These are phyloP conservation scores for Paraconiothyrium brasiliense DNA, from an alignment of 2,329 filamentous ascomycete species.

Conservation along the genomic window DNA sequence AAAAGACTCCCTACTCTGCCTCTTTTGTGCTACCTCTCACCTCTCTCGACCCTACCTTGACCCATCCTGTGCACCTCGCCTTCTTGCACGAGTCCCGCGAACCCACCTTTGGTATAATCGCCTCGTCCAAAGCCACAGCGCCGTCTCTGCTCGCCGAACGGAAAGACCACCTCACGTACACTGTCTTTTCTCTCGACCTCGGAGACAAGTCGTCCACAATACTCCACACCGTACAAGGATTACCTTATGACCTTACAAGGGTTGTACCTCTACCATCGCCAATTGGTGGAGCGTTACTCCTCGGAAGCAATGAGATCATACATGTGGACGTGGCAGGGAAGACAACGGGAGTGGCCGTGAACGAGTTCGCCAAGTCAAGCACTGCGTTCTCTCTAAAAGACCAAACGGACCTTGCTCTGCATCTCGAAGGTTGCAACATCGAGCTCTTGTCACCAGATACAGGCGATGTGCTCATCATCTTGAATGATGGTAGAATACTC, in stretches of 20 bases:
- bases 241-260: constrained; percentile 87
- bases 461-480: constrained; percentile 84
- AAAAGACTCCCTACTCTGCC: constrained; percentile 78
- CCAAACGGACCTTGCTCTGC: constrained; percentile 81
- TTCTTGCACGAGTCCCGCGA: constrained; percentile 98
- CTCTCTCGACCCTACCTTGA: constrained; percentile 84
- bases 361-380: constrained; percentile 83
- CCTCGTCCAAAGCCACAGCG: constrained; percentile 78
- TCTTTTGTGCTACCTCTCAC: constrained; percentile 95
- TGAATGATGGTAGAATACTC: constrained; percentile 77
- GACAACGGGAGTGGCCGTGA: constrained; percentile 90
- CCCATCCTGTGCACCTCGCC: constrained; percentile 88
- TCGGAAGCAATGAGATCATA: constrained; percentile 90
- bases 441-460: constrained; percentile 79
- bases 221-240: constrained; percentile 82
- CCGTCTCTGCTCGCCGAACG: constrained; percentile 76
- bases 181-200: constrained; percentile 93
- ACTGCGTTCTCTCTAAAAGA: constrained; percentile 88
- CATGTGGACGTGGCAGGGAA: constrained; percentile 97
- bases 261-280: constrained; percentile 85
- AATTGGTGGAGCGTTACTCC: constrained; percentile 85
- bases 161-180: constrained; percentile 87
- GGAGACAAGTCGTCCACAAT: constrained; percentile 93
- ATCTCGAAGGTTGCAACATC: constrained; percentile 81
- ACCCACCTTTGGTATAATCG: constrained; percentile 94